Conservation (phyloP, 2,329 filamentous ascomycete genomes). For the Paraconiothyrium brasiliense region DNA sequence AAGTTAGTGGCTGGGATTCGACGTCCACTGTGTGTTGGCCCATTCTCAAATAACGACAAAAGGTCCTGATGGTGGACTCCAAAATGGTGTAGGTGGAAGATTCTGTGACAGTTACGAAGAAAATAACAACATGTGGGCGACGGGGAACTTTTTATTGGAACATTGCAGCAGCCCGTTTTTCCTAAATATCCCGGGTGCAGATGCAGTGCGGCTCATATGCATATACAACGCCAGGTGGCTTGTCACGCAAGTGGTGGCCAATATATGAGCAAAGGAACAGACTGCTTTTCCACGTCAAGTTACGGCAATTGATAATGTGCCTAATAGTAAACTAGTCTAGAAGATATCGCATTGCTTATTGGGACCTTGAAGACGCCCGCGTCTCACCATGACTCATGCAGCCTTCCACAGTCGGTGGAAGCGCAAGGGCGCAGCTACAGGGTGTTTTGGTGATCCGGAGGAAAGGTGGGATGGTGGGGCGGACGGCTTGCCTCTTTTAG, state of each 20-base stretch:
- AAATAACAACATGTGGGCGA: conserved; percentile 5
- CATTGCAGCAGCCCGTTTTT: background rate
- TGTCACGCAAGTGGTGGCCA: background rate
- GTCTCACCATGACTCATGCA: background rate
- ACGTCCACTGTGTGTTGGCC: conserved; percentile 22
- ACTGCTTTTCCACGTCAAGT: background rate
- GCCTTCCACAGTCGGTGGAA: background rate
- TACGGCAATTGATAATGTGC: background rate
- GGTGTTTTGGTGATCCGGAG: background rate
- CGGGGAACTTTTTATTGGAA: conserved; percentile 6
- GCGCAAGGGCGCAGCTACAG: conserved; percentile 9
- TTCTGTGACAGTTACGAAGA: background rate
- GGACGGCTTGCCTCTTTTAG: conserved; percentile 2
- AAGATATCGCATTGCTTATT: background rate
- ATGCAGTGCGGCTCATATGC: conserved; percentile 13
- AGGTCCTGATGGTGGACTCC: background rate
- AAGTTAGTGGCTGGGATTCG: conserved; percentile 39
- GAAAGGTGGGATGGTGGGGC: conserved; percentile 10
- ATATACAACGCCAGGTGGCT: conserved; percentile 11
- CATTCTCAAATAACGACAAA: background rate
- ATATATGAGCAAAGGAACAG: background rate
- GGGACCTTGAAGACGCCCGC: background rate
- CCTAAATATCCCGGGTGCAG: conserved; percentile 6
- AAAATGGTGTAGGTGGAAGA: background rate
- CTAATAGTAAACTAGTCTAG: background rate